Conservation (phyloP, 257 asterid species). For the Nicotiana otophora region DNA sequence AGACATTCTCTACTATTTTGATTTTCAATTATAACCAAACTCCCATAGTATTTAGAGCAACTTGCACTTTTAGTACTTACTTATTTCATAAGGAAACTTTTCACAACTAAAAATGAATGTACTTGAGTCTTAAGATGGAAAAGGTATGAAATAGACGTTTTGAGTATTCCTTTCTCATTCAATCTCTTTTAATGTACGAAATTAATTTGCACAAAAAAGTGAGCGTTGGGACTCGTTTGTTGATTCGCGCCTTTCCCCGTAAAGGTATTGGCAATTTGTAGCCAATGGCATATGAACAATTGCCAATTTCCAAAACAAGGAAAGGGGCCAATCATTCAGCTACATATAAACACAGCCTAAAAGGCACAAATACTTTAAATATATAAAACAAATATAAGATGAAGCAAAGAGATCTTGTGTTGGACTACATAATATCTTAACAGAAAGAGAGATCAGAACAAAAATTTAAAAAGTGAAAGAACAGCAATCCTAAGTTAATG, state of each 20-base stretch:
- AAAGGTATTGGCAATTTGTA: background rate
- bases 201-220: background rate
- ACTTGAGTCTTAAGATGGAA: too few species aligned
- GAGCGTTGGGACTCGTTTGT: background rate
- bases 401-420: background rate
- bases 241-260: background rate
- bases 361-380: background rate
- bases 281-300: background rate
- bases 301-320: background rate
- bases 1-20: background rate
- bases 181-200: background rate
- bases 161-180: background rate
- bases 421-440: background rate
- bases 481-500: background rate
- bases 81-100: background rate
- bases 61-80: background rate
- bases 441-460: background rate
- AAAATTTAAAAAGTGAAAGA: background rate
- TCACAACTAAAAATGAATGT: background rate
- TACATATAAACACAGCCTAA: background rate
- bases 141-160: background rate
- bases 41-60: background rate
- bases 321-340: background rate
- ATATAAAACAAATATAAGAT: background rate
- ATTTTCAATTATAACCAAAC: background rate